Evolutionary conservation across 495 filamentous ascomycete species (phyloP).

Genomic region (Hypoxylon crocopeplum): DNA sequence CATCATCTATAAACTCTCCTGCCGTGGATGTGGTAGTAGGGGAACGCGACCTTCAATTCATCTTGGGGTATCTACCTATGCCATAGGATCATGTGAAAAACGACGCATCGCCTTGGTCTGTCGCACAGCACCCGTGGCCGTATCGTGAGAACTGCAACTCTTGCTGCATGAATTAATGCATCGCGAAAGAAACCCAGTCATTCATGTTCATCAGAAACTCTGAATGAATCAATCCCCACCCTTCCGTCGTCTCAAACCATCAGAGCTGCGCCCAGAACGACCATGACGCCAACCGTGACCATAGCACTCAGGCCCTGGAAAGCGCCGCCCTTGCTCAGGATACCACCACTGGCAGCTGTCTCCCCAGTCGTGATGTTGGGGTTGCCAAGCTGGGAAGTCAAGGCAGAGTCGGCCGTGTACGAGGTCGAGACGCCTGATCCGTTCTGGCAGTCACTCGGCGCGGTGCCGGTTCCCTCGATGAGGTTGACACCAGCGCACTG

Average conservation of each 20-base stretch:
- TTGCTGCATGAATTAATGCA: slow-evolving; percentile 2
- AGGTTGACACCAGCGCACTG: slow-evolving; percentile 61
- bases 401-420: slow-evolving; percentile 44
- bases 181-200: slow-evolving; percentile 1
- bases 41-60: slow-evolving; percentile 15
- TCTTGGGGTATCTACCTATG: slow-evolving; percentile 25
- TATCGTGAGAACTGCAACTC: not conserved
- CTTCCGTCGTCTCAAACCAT: slow-evolving; percentile 11
- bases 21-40: not conserved
- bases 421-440: slow-evolving; percentile 43
- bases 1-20: not conserved
- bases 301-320: slow-evolving; percentile 10
- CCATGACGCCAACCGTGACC: slow-evolving; percentile 11
- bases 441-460: slow-evolving; percentile 50
- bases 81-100: slow-evolving; percentile 32
- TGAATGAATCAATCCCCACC: not conserved
- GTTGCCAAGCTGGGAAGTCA: slow-evolving; percentile 40
- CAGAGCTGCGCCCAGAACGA: slow-evolving; percentile 9
- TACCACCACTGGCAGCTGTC: slow-evolving; percentile 5
- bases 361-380: slow-evolving; percentile 8
- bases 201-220: not conserved
- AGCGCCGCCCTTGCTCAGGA: slow-evolving; percentile 10
- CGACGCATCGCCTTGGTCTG: slow-evolving; percentile 1
- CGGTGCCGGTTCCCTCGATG: slow-evolving; percentile 46
- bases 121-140: not conserved